A percentile compares a stretch with the other conserved stretches of the same genome.
Conservation (phyloP, 352 stramenopile species). For the Globisporangium spinosum region DNA sequence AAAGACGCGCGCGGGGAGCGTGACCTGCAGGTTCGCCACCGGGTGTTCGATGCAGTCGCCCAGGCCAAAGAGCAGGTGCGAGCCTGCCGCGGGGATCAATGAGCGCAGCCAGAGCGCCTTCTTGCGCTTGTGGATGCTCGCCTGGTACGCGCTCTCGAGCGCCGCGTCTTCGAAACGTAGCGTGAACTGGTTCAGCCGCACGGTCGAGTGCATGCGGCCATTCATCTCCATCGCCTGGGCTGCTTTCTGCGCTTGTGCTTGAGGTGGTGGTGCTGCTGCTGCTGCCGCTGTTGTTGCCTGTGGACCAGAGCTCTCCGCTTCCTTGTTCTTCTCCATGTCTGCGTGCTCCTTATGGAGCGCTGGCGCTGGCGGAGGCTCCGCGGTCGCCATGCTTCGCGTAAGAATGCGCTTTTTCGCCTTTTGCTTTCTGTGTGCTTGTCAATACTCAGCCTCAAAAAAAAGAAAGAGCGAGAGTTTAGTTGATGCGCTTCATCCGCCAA, state of each 20-base stretch:
- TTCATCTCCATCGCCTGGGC: constrained; percentile 8
- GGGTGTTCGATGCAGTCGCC: constrained; percentile 71
- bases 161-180: constrained; percentile 71
- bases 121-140: constrained; percentile 65
- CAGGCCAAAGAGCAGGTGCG: constrained; percentile 72
- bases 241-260: neutral
- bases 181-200: constrained; percentile 78
- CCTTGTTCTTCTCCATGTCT: neutral
- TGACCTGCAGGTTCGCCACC: constrained; percentile 63
- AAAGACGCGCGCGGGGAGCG: constrained; percentile 62
- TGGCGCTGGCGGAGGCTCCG: neutral
- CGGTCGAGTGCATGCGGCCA: constrained; percentile 60
- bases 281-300: neutral
- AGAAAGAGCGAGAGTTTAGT: neutral
- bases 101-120: constrained; percentile 81
- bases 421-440: neutral
- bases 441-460: constrained; percentile 4
- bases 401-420: neutral
- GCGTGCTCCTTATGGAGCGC: neutral
- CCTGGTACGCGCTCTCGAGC: constrained; percentile 63
- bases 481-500: neutral
- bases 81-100: constrained; percentile 63
- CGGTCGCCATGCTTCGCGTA: neutral
- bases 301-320: neutral
- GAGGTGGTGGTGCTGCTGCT: too few relatives aligned